A percentile compares a stretch with the other conserved stretches of the same genome.
Conservation (phyloP, 1,284 basidiomycete genomes). For the Wolfiporia cocos region DNA sequence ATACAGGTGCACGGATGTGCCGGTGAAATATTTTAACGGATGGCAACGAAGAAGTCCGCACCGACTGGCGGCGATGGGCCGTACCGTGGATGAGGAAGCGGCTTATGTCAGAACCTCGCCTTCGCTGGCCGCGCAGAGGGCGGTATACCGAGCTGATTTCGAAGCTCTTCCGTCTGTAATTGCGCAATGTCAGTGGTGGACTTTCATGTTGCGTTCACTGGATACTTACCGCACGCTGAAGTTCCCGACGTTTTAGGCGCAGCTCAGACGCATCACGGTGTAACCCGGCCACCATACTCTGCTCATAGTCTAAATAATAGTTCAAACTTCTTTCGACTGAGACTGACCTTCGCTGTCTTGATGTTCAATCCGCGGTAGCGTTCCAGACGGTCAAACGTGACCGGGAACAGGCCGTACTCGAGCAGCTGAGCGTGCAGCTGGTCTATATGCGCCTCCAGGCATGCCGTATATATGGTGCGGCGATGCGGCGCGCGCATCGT, state of each 20-base stretch:
- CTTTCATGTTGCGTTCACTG: too few species aligned
- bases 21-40: too few species aligned
- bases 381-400: constrained; percentile 20
- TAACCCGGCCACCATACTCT: constrained; percentile 70
- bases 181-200: too few species aligned
- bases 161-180: too few species aligned
- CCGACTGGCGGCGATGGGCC: too few species aligned
- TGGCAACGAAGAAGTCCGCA: too few species aligned
- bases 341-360: constrained; percentile 61
- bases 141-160: too few species aligned
- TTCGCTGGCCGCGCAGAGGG: too few species aligned
- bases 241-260: constrained; percentile 56
- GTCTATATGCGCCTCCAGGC: constrained; percentile 27
- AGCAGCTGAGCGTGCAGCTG: constrained; percentile 23
- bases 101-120: too few species aligned
- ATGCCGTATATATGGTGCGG: constrained; percentile 28
- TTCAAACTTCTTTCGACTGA: background rate
- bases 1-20: too few species aligned
- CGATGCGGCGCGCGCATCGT: constrained; percentile 55
- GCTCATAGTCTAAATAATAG: background rate
- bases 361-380: constrained; percentile 37
- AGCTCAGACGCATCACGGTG: constrained; percentile 55
- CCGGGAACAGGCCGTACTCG: constrained; percentile 16
- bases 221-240: constrained; percentile 53
- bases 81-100: too few species aligned